Conservation (phyloP, 495 filamentous ascomycete genomes). For the Coniosporium apollinis region DNA sequence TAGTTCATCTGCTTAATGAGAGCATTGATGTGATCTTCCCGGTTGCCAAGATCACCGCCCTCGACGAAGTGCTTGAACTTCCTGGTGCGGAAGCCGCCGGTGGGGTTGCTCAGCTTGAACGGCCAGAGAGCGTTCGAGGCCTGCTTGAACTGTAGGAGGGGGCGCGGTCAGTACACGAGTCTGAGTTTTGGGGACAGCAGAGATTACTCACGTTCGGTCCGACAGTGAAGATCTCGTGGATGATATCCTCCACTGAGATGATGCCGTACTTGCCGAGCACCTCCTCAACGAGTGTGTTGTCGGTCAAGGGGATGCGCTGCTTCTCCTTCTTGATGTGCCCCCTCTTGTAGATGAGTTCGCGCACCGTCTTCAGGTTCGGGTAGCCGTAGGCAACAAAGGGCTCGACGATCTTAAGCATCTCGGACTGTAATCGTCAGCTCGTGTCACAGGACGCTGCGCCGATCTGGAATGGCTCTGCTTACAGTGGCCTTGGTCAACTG, state of each 20-base stretch:
- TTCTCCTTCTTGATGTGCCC: constrained; percentile 96
- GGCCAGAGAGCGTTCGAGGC: constrained; percentile 99
- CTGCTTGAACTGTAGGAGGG: constrained; percentile 99
- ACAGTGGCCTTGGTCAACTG: constrained; percentile 93
- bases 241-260: constrained; percentile 97
- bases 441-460: too few species aligned
- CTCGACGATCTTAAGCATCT: constrained; percentile 97
- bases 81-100: constrained; percentile 79
- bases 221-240: constrained; percentile 98
- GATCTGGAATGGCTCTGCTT: constrained; percentile 94
- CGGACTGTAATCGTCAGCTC: too few species aligned
- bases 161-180: too few species aligned
- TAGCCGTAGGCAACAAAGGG: constrained; percentile 98
- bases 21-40: constrained; percentile 95
- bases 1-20: constrained; percentile 99
- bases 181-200: too few species aligned
- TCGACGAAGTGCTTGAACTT: constrained; percentile 99
- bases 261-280: constrained; percentile 94
- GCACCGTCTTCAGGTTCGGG: constrained; percentile 96
- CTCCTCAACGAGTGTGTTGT: constrained; percentile 95
- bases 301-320: constrained; percentile 88
- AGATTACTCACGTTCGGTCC: constrained; percentile 67
- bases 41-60: constrained; percentile 95
- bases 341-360: constrained; percentile 99
- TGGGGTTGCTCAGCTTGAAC: constrained; percentile 98